Evolutionary conservation across 768 basidiomycete genomes (phyloP).

Genomic region (Tricholoma saponaceum): DNA sequence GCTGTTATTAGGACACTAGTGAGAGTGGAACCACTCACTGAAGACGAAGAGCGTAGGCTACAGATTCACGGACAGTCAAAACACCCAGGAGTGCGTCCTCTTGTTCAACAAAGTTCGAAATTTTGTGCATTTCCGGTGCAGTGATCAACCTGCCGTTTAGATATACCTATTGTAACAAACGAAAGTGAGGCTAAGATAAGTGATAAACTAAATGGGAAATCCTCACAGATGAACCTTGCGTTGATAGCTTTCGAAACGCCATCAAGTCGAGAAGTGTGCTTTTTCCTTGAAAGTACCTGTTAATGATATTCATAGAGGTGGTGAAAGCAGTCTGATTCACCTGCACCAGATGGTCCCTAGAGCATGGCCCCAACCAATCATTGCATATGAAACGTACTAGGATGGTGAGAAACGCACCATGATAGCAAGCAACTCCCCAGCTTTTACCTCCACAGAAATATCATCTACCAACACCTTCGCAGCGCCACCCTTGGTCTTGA

Average conservation of each 20-base stretch:
- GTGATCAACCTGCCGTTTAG: conserved; percentile 28
- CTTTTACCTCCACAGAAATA: conserved; percentile 32
- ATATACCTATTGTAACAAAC: conserved; percentile 26
- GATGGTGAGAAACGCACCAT: conserved; percentile 26
- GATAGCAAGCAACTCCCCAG: conserved; percentile 39
- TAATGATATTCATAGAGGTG: neutral
- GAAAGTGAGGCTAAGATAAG: neutral
- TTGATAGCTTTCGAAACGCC: conserved; percentile 33
- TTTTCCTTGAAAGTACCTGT: conserved; percentile 25
- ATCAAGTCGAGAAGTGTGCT: conserved; percentile 43
- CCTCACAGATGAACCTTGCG: conserved; percentile 27
- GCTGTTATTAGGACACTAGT: neutral
- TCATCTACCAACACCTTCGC: conserved; percentile 33
- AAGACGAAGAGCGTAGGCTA: conserved; percentile 47
- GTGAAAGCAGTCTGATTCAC: conserved; percentile 14
- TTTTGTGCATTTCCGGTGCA: conserved; percentile 29
- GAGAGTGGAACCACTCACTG: conserved; percentile 28
- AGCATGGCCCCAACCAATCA: neutral
- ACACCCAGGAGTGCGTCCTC: conserved; percentile 57
- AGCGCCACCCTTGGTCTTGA: conserved; percentile 18
- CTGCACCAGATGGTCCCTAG: conserved; percentile 44
- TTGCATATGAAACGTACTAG: neutral
- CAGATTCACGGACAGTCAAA: conserved; percentile 52
- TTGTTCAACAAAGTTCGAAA: conserved; percentile 54
- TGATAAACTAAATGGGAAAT: neutral